phyloP scores from a whole-genome alignment of 495 filamentous ascomycete species.

The Melanomma pulvis-pyrius region DNA sequence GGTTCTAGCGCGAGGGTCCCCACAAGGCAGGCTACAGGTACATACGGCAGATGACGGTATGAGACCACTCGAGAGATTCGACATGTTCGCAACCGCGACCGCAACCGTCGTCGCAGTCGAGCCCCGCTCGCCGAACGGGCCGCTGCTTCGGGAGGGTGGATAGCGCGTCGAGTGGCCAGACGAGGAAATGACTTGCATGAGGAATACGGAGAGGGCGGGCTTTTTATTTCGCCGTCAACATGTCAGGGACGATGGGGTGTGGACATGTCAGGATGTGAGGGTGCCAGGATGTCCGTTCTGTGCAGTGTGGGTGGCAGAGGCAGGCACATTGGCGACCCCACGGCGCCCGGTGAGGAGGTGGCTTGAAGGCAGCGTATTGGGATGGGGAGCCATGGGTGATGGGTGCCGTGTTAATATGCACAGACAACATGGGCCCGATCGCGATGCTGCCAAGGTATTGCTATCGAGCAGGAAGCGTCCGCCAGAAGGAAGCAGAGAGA shows the following conservation, averaged over 20 bases:
- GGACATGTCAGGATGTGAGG: too few species aligned
- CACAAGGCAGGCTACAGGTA: not conserved
- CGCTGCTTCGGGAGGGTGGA: not conserved
- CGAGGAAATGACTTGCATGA: not conserved
- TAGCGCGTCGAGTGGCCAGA: not conserved
- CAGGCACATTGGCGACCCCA: not conserved
- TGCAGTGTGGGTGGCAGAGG: not conserved
- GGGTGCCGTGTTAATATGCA: slow-evolving; percentile 6
- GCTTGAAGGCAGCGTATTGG: not conserved
- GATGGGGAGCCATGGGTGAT: not conserved
- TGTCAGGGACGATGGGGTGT: too few species aligned
- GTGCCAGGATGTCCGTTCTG: too few species aligned
- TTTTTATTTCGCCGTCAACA: too few species aligned
- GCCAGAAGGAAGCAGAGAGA: not conserved
- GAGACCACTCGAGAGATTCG: not conserved
- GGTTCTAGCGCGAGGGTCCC: slow-evolving; percentile 16
- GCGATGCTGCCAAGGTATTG: not conserved
- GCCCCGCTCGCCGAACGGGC: slow-evolving; percentile 1
- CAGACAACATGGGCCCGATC: slow-evolving; percentile 21
- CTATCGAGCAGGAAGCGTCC: not conserved
- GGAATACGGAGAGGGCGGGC: not conserved
- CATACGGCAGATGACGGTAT: not conserved
- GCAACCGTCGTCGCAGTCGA: not conserved
- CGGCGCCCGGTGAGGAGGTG: not conserved
- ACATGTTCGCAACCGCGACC: not conserved